Base-by-base conservation (phyloP, 495 filamentous ascomycete species). In the Bacidia gigantensis region DNA sequence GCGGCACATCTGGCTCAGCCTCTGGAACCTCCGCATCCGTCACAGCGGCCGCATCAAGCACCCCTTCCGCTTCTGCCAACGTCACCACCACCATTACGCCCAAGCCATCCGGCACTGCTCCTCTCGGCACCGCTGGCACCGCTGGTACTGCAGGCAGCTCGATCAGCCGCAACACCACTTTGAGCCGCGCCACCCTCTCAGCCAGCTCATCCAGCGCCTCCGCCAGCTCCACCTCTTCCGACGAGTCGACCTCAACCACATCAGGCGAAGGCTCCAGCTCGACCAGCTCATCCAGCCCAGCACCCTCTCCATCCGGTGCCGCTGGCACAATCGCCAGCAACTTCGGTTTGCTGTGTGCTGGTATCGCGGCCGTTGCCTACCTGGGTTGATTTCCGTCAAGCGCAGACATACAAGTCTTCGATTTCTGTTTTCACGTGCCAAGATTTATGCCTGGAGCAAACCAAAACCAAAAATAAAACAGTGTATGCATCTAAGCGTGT, bases 1-100 rank as follows among this genome's bases (percentile, higher is more conserved):
- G 63, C 45, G 66, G 58, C n/a, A 47, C 42, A 10, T 55, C 45
- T 10, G 26, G 44, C 24, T 26, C 56, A 14, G 49, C 59, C 3
- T 44, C 52, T 20, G 22, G 42, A 17, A 50, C 55, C 18, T 24
- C 51, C 3, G 39, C 46, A 22, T 32, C 25, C 23, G 26, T 45
- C 11, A 50, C 5, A 39, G 24, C 51, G 12, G 18, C 52, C 11
- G 26, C 41, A 3, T 32, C 48, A 45, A 22, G 23, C 26, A 43
- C 46, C 23, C 45, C 38, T 44, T 45, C 50, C 3, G 50, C 44
- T 3, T 46, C 54, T 20, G 44, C 50, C 17, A 47, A 58, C 18
- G 44, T 39, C 12, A 55, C 46, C 38, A 32, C 32, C 11, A 41
- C 52, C 29, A 55, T 44, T 22, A 55, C 52, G 3, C 26, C 50